These are phyloP conservation scores for Passalora sequoiae DNA, from an alignment of 2,329 filamentous ascomycete species.

Conservation along the genomic window DNA sequence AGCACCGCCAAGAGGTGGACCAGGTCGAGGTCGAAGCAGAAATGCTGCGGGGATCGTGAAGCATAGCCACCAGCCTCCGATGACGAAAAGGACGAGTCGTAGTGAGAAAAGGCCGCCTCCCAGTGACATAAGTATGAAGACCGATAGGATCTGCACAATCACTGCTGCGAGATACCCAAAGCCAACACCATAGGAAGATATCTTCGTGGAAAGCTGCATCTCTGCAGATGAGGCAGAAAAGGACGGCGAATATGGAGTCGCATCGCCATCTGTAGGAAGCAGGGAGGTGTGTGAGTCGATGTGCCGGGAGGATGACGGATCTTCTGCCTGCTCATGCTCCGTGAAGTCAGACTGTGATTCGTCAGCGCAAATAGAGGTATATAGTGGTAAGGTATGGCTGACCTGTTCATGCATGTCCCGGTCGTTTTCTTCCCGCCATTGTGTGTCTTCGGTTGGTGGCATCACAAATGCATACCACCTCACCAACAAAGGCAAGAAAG, in stretches of 20 bases:
- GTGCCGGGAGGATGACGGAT: neutral
- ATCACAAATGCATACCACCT: slow-evolving; percentile 58
- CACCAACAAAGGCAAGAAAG: slow-evolving; percentile 86
- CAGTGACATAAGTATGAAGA: slow-evolving; percentile 67
- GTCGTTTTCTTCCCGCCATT: neutral
- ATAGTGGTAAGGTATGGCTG: too few relatives aligned
- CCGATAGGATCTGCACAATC: slow-evolving; percentile 74
- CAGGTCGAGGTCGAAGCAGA: slow-evolving; percentile 83
- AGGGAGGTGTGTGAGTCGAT: slow-evolving; percentile 15
- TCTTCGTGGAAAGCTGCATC: slow-evolving; percentile 77
- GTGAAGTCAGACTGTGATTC: neutral
- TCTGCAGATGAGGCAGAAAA: slow-evolving; percentile 53
- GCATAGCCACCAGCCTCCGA: slow-evolving; percentile 87
- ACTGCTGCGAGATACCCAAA: slow-evolving; percentile 88
- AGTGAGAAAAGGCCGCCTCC: slow-evolving; percentile 78
- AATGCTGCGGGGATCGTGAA: slow-evolving; percentile 85
- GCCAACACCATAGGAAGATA: slow-evolving; percentile 87
- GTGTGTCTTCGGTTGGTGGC: neutral
- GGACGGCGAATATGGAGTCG: slow-evolving; percentile 32
- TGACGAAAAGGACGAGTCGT: slow-evolving; percentile 76
- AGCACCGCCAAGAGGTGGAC: slow-evolving; percentile 58
- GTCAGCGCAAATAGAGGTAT: neutral
- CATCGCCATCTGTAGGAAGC: slow-evolving; percentile 14
- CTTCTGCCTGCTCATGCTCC: slow-evolving; percentile 6
- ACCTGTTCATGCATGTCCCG: neutral